Percentiles rank a stretch among this genome's conserved stretches.
Evolutionary conservation across 1,139 yeast genomes (phyloP).

Genomic region (Taphrina wiesneri): DNA sequence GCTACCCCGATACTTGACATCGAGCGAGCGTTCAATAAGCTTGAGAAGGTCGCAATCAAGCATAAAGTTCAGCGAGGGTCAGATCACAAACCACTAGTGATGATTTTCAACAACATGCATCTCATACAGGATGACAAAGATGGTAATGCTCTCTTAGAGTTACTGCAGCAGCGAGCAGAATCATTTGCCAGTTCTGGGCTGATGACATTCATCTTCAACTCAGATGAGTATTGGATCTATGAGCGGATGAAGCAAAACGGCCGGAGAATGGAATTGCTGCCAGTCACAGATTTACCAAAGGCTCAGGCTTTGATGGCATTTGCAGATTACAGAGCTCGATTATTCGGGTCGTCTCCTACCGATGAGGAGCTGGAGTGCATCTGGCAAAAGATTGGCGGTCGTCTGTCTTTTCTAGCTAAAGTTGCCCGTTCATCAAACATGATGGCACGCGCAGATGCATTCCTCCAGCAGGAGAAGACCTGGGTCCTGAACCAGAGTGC

Average conservation of each 20-base stretch:
- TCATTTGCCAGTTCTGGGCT: conserved; percentile 72
- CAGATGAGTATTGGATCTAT: conserved; percentile 86
- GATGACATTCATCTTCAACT: conserved; percentile 72
- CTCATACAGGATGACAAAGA: conserved; percentile 69
- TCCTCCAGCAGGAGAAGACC: conserved; percentile 77
- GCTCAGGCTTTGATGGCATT: conserved; percentile 60
- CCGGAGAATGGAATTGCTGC: conserved; percentile 70
- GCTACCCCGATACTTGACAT: conserved; percentile 80
- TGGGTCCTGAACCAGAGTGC: conserved; percentile 88
- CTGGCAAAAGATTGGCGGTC: conserved; percentile 75
- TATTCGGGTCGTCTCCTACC: conserved; percentile 49
- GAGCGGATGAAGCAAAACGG: conserved; percentile 72
- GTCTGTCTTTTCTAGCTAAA: conserved; percentile 78
- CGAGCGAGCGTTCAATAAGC: conserved; percentile 74
- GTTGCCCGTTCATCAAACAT: conserved; percentile 69
- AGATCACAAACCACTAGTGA: conserved; percentile 58
- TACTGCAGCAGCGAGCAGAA: conserved; percentile 82
- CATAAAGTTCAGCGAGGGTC: conserved; percentile 47
- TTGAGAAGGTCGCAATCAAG: conserved; percentile 69
- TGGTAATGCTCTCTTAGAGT: conserved; percentile 69
- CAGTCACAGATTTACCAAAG: conserved; percentile 66
- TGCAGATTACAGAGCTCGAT: conserved; percentile 51
- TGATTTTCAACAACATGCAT: conserved; percentile 74
- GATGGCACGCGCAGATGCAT: conserved; percentile 63
- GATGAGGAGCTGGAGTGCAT: conserved; percentile 55